Percentiles rank a stretch among this genome's conserved stretches.
phyloP scores from a whole-genome alignment of 1,284 basidiomycete species.

The Termitomyces sp. region DNA sequence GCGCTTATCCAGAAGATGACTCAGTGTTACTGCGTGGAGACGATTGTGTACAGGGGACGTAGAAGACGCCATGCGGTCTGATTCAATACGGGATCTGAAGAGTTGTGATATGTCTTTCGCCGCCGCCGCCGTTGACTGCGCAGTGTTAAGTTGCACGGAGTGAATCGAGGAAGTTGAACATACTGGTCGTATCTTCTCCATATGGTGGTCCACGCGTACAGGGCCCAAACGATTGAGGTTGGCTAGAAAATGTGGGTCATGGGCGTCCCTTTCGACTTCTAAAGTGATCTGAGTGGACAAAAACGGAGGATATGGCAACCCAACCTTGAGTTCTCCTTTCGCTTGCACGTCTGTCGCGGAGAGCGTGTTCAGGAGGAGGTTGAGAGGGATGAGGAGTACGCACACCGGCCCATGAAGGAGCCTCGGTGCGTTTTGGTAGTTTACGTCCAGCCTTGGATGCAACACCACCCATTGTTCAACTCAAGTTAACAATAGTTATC shows the following conservation, averaged over 20 bases:
- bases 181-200: slow-evolving; percentile 52
- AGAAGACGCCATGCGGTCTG: slow-evolving; percentile 51
- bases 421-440: slow-evolving; percentile 49
- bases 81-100: slow-evolving; percentile 46
- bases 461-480: slow-evolving; percentile 57
- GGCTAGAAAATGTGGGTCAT: slow-evolving; percentile 72
- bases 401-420: slow-evolving; percentile 51
- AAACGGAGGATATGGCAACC: not conserved
- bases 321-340: slow-evolving; percentile 51
- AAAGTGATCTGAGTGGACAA: slow-evolving; percentile 3
- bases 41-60: slow-evolving; percentile 36
- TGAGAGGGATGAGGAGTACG: slow-evolving; percentile 31
- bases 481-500: not conserved
- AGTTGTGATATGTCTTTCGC: slow-evolving; percentile 38
- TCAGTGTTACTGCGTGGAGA: slow-evolving; percentile 53
- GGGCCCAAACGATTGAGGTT: slow-evolving; percentile 70
- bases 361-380: slow-evolving; percentile 17
- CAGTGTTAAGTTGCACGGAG: not conserved
- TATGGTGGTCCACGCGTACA: slow-evolving; percentile 67
- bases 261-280: slow-evolving; percentile 67
- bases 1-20: slow-evolving; percentile 60
- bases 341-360: slow-evolving; percentile 34
- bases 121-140: slow-evolving; percentile 9
- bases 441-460: slow-evolving; percentile 64
- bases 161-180: slow-evolving; percentile 21